A percentile compares a stretch with the other conserved stretches of the same genome.
Evolutionary conservation across 305 asterid species (phyloP).

Genomic region (Caryopteris hybrid): DNA sequence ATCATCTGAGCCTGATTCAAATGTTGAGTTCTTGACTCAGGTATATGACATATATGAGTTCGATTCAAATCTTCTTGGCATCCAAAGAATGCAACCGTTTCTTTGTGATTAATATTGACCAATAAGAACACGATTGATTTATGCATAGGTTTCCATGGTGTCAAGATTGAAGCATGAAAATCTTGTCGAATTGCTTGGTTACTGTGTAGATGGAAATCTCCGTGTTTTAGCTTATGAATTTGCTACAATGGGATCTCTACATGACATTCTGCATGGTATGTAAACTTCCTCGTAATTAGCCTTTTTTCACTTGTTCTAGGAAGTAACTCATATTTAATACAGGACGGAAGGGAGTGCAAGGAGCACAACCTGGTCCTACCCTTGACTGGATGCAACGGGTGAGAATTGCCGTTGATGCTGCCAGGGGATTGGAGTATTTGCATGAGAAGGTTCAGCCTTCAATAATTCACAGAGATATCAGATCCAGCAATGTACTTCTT

Average conservation of each 20-base stretch:
- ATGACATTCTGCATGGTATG: slow-evolving; percentile 70
- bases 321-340: slow-evolving; percentile 11
- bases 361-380: slow-evolving; percentile 97
- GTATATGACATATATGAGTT: slow-evolving; percentile 23
- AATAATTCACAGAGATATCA: slow-evolving; percentile 70
- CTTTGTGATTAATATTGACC: slow-evolving; percentile 21
- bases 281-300: slow-evolving; percentile 19
- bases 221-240: slow-evolving; percentile 66
- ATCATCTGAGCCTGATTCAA: slow-evolving; percentile 63
- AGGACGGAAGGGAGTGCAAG: slow-evolving; percentile 99
- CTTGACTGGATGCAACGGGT: slow-evolving; percentile 99
- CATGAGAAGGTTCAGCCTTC: slow-evolving; percentile 87
- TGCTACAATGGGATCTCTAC: slow-evolving; percentile 75
- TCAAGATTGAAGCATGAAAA: slow-evolving; percentile 65
- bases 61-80: slow-evolving; percentile 1
- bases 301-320: slow-evolving; percentile 2
- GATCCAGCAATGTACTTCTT: slow-evolving; percentile 70
- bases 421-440: slow-evolving; percentile 93
- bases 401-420: slow-evolving; percentile 93
- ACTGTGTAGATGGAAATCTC: slow-evolving; percentile 57
- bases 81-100: slow-evolving; percentile 4
- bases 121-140: slow-evolving; percentile 7
- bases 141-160: slow-evolving; percentile 61
- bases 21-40: slow-evolving; percentile 61
- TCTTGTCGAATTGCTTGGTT: slow-evolving; percentile 62